Evolutionary conservation across 257 asterid species (phyloP).

Genomic region (Solanum chaucha): DNA sequence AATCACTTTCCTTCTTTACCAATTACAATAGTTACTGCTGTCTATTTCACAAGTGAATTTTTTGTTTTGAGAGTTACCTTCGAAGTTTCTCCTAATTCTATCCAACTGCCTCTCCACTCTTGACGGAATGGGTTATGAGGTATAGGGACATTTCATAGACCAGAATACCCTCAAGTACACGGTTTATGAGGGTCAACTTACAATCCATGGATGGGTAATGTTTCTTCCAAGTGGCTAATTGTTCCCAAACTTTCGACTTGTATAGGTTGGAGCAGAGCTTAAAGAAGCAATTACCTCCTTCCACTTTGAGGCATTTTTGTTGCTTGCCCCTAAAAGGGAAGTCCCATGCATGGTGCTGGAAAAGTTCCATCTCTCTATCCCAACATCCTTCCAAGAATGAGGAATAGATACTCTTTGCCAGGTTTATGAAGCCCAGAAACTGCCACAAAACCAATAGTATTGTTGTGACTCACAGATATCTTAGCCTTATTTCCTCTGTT

Average conservation of each 20-base stretch:
- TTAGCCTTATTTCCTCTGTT: background rate
- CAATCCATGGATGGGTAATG: background rate
- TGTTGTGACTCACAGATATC: background rate
- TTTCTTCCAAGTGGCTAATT: background rate
- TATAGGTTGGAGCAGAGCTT: background rate
- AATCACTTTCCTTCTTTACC: background rate
- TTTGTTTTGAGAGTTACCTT: background rate
- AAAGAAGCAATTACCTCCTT: background rate
- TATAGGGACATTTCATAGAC: background rate
- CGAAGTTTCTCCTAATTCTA: background rate
- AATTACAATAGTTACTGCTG: background rate
- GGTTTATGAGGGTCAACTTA: background rate
- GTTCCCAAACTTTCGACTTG: background rate
- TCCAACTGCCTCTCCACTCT: background rate
- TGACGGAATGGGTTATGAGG: background rate
- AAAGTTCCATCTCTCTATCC: background rate
- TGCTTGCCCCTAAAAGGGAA: background rate
- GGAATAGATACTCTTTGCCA: background rate
- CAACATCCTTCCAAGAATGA: background rate
- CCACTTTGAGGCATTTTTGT: background rate
- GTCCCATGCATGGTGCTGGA: background rate
- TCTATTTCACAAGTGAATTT: background rate
- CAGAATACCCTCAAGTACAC: background rate
- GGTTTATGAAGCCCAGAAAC: background rate
- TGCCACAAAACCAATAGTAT: background rate